Evolutionary conservation across 768 basidiomycete species (phyloP), one percentile per base, ranked within the genome.

Genomic region (Holtermannia corniformis): DNA sequence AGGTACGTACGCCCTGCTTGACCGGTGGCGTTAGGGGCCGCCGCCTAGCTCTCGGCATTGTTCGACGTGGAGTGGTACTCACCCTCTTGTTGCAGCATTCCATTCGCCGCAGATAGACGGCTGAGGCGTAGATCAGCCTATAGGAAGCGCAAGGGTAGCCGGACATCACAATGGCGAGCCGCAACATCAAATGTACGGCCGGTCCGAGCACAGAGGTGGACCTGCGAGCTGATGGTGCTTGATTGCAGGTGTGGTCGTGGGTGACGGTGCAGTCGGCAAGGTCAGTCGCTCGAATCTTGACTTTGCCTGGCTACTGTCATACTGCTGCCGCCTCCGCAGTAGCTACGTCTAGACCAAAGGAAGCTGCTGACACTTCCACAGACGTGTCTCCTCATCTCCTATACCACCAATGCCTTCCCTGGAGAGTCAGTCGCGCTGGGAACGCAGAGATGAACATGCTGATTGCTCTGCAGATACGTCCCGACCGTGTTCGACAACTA

Each of bases 371-470:
- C 40, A 27, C 40, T 27, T 24, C 21, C 26, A 24, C 67, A 97
- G 95, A 97, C 95, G 50, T 99, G 95, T 75, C 82, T 99, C 55
- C 81, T 99, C 67, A 99, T 99, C 72, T 97, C 93, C 49, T 99
- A 99, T 78, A 99, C 95, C 62, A 99, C 95, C 61, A 92, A 93
- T 76, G 88, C 92, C 41, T 93, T 92, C 74, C 89, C 89, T 55
- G 65, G 64, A 28, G 68, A 70, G 87, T 56, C 20, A 11, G 37
- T n/a, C 43, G n/a, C 10, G 16, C 19, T 19, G 10, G 43, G 20
- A 44, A n/a, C 23, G 23, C 11, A 13, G 10, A 12, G 46, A 21
- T 47, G 16, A 23, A 27, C 20, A 10, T 12, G 25, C 20, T 16
- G 16, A 46, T n/a, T n/a, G n/a, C n/a, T n/a, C 46, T 16, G 5